Evolutionary conservation across 106 monocot species (phyloP), one percentile per base, ranked within the genome.

Genomic region (Narthecium ossifragum): DNA sequence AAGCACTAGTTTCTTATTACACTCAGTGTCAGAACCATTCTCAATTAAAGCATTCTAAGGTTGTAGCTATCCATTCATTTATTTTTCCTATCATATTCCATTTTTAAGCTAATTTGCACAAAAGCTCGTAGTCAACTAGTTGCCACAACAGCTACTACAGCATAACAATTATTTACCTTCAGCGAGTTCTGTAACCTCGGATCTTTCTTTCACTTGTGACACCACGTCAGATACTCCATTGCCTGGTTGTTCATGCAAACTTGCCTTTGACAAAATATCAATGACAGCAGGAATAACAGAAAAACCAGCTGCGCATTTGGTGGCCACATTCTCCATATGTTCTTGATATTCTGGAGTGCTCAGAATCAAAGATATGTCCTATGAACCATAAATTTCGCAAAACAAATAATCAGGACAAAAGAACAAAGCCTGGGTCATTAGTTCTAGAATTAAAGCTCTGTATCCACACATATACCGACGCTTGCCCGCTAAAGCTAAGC

Each of bases 271-370:
- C 21, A 48, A 34, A 62, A 52, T 69, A 52, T 67, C 73, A 3
- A 62, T 50, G 38, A 86, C 78, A 47, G 55, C 21, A 70, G 94
- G 86, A 28, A 96, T 66, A 49, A 87, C 72, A 59, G 74, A 84
- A 64, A 86, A 81, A 39, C 65, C 67, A 62, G 90, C 80, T 46
- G 73, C 78, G 64, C 78, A 86, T 62, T 90, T 86, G 34, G 51
- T 30, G 68, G 96, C 83, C 12, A 98, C 76, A 49, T 69, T 81
- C 57, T 87, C 65, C 86, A 98, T 83, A 46, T 73, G 46, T 64
- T 84, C 84, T 77, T 75, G 90, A 88, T 91, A 84, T 34, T 98
- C 96, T 81, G 72, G 68, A 47, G 75, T 81, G 78, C 91, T 91
- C 49, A 98, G 77, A 66, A 98, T 60, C 48, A 98, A 34, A 23